Evolutionary conservation across 2,329 filamentous ascomycete species (phyloP).

Genomic region (Colletotrichum costaricense): DNA sequence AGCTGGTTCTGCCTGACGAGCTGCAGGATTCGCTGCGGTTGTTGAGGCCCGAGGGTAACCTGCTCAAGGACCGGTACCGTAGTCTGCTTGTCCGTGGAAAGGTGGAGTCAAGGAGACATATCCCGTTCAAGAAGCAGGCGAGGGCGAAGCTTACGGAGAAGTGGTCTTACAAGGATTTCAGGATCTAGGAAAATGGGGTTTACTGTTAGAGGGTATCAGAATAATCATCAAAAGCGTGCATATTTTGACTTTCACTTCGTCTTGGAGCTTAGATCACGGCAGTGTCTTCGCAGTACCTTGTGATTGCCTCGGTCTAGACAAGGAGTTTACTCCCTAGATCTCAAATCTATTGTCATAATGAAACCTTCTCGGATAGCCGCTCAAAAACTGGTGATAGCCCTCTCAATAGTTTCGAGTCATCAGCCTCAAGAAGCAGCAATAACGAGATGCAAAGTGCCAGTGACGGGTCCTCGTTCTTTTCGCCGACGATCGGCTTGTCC

Average conservation of each 20-base stretch:
- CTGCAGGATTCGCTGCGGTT: constrained; percentile 83
- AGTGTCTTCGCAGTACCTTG: no score
- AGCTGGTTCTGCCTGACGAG: constrained; percentile 86
- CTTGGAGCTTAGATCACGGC: no score
- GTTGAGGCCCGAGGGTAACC: constrained; percentile 94
- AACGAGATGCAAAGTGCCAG: no score
- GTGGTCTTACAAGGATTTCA: constrained; percentile 97
- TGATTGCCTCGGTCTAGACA: rapidly evolving
- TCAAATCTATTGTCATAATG: no score
- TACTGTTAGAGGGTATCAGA: background rate
- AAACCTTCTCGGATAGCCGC: background rate
- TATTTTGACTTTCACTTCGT: background rate
- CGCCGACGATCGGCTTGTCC: no score
- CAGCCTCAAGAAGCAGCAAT: no score
- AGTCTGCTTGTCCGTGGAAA: constrained; percentile 90
- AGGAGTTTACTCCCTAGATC: no score
- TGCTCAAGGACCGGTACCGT: constrained; percentile 91
- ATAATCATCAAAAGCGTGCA: constrained; percentile 31
- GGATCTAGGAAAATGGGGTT: constrained; percentile 16
- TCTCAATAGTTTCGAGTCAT: no score
- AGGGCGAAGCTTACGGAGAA: constrained; percentile 90
- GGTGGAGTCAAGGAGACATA: constrained; percentile 82
- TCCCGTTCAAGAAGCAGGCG: constrained; percentile 84
- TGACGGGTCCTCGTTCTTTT: no score
- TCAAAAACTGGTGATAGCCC: no score